A percentile compares a stretch with the other conserved stretches of the same genome.
phyloP scores from a whole-genome alignment of 1,139 yeast genomes.

The Debaryomyces robertsiae region DNA sequence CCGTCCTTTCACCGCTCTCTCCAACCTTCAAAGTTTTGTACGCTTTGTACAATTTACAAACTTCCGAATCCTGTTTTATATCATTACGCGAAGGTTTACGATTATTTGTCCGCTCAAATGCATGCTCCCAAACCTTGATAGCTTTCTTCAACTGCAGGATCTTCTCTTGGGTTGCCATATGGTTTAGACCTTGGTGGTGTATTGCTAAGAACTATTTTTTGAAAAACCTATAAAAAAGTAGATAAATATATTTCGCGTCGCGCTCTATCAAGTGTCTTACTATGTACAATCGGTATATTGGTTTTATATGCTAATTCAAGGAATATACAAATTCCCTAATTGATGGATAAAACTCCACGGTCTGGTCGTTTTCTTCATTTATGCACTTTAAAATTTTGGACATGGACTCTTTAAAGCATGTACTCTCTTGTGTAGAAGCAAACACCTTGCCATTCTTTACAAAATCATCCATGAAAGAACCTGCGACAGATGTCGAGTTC shows the following conservation, averaged over 20 bases:
- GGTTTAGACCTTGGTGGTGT: background rate
- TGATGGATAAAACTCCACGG: constrained; percentile 11
- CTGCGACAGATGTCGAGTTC: constrained; percentile 22
- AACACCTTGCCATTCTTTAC: constrained; percentile 20
- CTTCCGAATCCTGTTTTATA: constrained; percentile 48
- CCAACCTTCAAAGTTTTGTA: constrained; percentile 35
- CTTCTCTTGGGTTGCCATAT: constrained; percentile 10
- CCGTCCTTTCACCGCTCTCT: background rate
- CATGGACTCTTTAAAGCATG: constrained; percentile 27
- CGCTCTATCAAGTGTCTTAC: constrained; percentile 3
- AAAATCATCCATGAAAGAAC: constrained; percentile 29
- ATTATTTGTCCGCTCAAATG: constrained; percentile 43
- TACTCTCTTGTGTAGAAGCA: constrained; percentile 24
- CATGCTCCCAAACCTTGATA: constrained; percentile 67
- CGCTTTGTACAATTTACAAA: constrained; percentile 46
- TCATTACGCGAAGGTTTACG: constrained; percentile 57
- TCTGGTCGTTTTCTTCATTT: constrained; percentile 16
- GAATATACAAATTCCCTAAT: constrained; percentile 15
- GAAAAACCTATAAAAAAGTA: too few species aligned
- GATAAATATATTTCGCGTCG: constrained; percentile 9
- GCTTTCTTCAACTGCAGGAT: constrained; percentile 34
- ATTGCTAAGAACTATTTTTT: too few species aligned
- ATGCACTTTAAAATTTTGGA: constrained; percentile 19
- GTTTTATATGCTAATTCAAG: constrained; percentile 6
- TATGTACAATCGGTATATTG: constrained; percentile 10